Base-by-base conservation (phyloP, 805 yeast species). In the Candida multigemmis region DNA sequence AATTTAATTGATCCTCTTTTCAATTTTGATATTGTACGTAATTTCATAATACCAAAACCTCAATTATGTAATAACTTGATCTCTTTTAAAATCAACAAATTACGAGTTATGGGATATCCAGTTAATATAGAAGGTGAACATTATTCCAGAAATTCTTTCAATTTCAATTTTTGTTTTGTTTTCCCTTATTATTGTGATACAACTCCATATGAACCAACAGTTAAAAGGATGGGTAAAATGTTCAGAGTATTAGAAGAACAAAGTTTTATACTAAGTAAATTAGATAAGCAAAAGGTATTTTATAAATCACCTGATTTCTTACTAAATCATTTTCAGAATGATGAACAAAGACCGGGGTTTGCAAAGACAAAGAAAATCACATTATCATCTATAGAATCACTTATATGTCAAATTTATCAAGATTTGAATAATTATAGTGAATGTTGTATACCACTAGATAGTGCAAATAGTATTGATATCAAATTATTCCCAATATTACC, bases 391-490 rank as follows among this genome's bases (percentile, higher is more conserved):
- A 74, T 93, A 23, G 80, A 77, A 39, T 78, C 83, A 39, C 60
- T 89, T 28, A 71, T 91, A 13, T 85, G 84, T 49, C 96, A 91
- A 48, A 69, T 91, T n/a, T 87, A 68, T 45, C 96, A 87, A 51
- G 99, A 91, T 50, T 62, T 91, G 38, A 93, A 91, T 54, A 85
- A 83, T 47, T 93, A 87, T 54, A 84, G 95, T 0, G 99, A 91
- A 50, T 91, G 99, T 53, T 71, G 86, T 49, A 89, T 91, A 16
- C 96, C 96, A 1, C 74, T 91, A 18, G 96, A 89, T 44, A 77
- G 76, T 14, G 78, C 94, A 16, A 91, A 83, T 46, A 77, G 91
- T 3, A 80, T 91, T 15, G 95, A 91, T 52, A 85, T 93, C 44
- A 91, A 93, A 46, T 58, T 91, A n/a, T 83, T 91, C 42, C 97